Base-by-base conservation (phyloP, 2,329 filamentous ascomycete species). In the Apiospora phragmitis region DNA sequence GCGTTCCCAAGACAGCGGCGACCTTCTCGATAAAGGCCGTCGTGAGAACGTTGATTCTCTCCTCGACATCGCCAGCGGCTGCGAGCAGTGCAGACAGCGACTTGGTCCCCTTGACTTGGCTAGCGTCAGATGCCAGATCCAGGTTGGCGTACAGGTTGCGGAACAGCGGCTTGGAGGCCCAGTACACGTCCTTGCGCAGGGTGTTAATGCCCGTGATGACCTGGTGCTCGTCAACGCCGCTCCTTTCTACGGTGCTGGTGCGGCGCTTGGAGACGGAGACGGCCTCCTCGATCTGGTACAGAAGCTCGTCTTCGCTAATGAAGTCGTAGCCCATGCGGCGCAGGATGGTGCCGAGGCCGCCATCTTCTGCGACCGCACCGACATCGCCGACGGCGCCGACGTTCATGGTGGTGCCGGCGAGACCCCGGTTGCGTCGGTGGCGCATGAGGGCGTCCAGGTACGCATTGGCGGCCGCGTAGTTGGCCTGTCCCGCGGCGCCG, bases 121-220 rank as follows among this genome's bases (percentile, higher is more conserved):
- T 0, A 79, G 81, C 21, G 82, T 79, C 1, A 5, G 26, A 62
- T 4, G 38, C 38, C 4, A 41, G 38, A 9, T 49, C n/a, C 21
- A 24, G 21, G 16, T 49, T 49, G n/a, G 45, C 80, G 80, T 12
- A 78, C 79, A 66, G 82, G 80, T 2, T 82, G 4, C 24, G 29
- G 24, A 11, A 47, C 79, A 0, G 79, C 78, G 70, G 83, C 77
- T 14, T 83, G 82, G 35, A 89, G 80, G 32, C 83, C 80, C 69
- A 83, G 83, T 77, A 89, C 89, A 76, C 87, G 88, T 67, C 84
- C 85, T 65, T 90, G 87, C 3, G 81, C 75, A 2, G 83, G 83
- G 83, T 86, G 90, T 78, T 87, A 89, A 0, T 86, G 86, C 65
- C 83, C 76, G 73, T 82, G 69, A 68, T 70, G 72, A 38, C 41